phyloP scores from a whole-genome alignment of 2,329 filamentous ascomycete genomes.

The Fusarium sp. region DNA sequence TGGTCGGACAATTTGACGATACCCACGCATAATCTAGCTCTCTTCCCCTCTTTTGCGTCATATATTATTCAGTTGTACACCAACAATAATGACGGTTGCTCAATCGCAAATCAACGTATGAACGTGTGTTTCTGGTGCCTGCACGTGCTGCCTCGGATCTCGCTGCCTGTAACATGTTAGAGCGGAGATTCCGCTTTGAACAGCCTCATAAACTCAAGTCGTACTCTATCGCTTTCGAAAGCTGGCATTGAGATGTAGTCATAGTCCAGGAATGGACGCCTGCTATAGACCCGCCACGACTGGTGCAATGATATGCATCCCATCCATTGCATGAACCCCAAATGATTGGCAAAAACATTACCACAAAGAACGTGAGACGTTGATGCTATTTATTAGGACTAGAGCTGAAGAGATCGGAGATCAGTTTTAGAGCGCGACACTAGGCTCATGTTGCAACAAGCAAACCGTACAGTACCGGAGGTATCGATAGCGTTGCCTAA shows the following conservation, averaged over 20 bases:
- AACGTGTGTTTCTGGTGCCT: neutral
- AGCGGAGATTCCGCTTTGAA: neutral
- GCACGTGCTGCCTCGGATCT: neutral
- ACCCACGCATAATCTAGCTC: constrained; percentile 37
- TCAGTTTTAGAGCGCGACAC: neutral
- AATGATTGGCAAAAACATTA: neutral
- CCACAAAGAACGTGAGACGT: constrained; percentile 1
- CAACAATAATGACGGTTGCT: neutral
- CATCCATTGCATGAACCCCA: constrained; percentile 12
- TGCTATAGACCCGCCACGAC: neutral
- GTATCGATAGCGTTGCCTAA: neutral
- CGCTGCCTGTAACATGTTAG: neutral
- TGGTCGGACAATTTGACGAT: constrained; percentile 44
- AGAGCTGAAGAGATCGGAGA: neutral
- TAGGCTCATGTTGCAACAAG: neutral
- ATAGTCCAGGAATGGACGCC: neutral
- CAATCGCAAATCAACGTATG: neutral
- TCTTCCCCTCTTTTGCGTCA: neutral
- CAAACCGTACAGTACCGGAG: neutral
- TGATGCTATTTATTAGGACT: neutral
- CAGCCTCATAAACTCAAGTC: neutral
- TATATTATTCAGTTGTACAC: neutral
- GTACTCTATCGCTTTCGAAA: neutral
- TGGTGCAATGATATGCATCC: constrained; percentile 6
- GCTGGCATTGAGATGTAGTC: neutral